phyloP scores from a whole-genome alignment of 139 green algal species.

The Eudorina sp. region DNA sequence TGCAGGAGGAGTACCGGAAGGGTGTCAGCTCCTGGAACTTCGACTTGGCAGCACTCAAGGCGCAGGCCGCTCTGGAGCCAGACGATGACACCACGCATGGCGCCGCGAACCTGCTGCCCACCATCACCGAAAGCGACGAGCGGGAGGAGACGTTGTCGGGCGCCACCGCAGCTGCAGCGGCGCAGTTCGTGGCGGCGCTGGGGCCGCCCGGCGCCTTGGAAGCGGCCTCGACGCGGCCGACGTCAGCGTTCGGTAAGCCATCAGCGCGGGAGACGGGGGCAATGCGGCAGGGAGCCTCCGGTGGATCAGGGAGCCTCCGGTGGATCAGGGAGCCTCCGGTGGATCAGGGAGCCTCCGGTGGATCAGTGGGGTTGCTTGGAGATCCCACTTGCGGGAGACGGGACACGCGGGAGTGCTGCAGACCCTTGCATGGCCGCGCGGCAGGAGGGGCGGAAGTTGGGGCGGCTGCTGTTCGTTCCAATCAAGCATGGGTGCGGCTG shows the following conservation, averaged over 20 bases:
- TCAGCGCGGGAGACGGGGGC: no score
- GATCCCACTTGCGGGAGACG: no score
- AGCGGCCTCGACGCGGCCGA: background rate
- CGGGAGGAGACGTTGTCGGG: slow-evolving; percentile 30
- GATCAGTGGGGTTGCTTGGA: no score
- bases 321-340: no score
- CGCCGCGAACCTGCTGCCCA: slow-evolving; percentile 48
- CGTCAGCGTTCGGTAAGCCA: slow-evolving; percentile 28
- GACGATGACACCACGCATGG: slow-evolving; percentile 37
- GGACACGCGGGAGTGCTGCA: no score
- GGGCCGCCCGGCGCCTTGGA: background rate
- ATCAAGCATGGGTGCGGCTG: no score
- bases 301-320: no score
- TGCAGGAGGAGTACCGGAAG: slow-evolving; percentile 86
- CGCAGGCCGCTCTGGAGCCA: slow-evolving; percentile 76
- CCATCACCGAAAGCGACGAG: slow-evolving; percentile 62
- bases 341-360: no score
- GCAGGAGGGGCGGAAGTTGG: no score
- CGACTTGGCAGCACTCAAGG: slow-evolving; percentile 90
- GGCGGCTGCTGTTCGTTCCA: no score
- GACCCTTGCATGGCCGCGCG: no score
- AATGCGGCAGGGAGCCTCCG: no score
- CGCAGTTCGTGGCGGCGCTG: slow-evolving; percentile 26
- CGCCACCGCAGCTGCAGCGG: background rate
- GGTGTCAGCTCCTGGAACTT: slow-evolving; percentile 96